phyloP scores from a whole-genome alignment of 2,329 filamentous ascomycete genomes.

The Clonostachys solani region DNA sequence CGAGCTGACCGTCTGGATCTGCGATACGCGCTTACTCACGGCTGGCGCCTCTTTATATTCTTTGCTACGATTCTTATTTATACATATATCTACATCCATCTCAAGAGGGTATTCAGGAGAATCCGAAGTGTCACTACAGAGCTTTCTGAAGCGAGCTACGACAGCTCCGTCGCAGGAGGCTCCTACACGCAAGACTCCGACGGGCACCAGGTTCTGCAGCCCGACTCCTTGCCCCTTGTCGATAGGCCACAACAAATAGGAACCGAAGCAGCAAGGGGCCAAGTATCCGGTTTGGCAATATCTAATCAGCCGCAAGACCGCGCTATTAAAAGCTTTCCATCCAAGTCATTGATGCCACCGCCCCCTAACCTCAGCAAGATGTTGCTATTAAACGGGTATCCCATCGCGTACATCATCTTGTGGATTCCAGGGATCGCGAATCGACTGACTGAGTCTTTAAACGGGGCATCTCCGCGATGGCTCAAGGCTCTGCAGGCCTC shows the following conservation, averaged over 20 bases:
- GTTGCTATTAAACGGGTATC: constrained; percentile 29
- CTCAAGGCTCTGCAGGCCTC: constrained; percentile 23
- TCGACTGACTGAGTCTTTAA: constrained; percentile 17
- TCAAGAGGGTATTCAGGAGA: constrained; percentile 4
- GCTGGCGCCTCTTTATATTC: constrained; percentile 35
- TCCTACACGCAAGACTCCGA: too few relatives aligned
- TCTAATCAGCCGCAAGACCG: too few relatives aligned
- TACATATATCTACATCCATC: constrained; percentile 24
- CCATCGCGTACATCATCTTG: constrained; percentile 27
- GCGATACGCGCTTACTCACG: constrained; percentile 35
- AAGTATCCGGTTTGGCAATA: too few relatives aligned
- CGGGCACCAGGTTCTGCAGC: too few relatives aligned
- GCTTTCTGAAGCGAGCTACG: too few relatives aligned
- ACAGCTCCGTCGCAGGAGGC: too few relatives aligned
- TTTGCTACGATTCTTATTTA: constrained; percentile 29
- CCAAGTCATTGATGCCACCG: neutral
- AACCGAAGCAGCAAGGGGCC: too few relatives aligned
- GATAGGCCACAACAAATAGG: too few relatives aligned
- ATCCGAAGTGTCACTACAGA: neutral
- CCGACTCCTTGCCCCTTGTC: too few relatives aligned
- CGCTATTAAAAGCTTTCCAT: too few relatives aligned
- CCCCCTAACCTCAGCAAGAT: constrained; percentile 17
- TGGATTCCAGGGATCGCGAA: constrained; percentile 31
- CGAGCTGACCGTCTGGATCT: constrained; percentile 19
- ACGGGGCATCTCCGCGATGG: constrained; percentile 11